Evolutionary conservation across 805 yeast genomes (phyloP).

Genomic region (Wickerhamiella musiphila): DNA sequence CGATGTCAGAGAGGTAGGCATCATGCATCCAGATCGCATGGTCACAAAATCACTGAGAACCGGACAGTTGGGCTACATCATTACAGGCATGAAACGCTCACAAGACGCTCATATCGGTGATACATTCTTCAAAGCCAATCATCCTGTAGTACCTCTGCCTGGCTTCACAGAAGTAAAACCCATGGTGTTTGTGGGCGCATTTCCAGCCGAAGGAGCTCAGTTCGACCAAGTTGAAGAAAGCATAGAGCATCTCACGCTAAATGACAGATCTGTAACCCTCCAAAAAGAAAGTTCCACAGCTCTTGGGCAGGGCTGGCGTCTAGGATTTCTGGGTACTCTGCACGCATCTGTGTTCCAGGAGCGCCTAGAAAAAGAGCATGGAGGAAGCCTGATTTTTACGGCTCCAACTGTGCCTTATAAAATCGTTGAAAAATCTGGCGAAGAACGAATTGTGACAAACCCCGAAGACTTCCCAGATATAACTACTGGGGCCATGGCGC

Average conservation of each 20-base stretch:
- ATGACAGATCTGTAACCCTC: slow-evolving; percentile 80
- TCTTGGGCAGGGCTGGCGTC: slow-evolving; percentile 92
- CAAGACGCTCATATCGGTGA: slow-evolving; percentile 84
- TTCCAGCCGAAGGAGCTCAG: slow-evolving; percentile 88
- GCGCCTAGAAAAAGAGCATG: slow-evolving; percentile 81
- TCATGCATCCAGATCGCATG: slow-evolving; percentile 80
- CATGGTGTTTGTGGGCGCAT: slow-evolving; percentile 97
- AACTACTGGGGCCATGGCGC: slow-evolving; percentile 25
- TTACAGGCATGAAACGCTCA: slow-evolving; percentile 87
- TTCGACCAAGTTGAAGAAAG: slow-evolving; percentile 81
- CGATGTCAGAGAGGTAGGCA: slow-evolving; percentile 84
- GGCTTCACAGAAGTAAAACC: slow-evolving; percentile 96
- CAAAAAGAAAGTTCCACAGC: slow-evolving; percentile 88
- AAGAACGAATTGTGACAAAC: slow-evolving; percentile 52
- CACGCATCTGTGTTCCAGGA: slow-evolving; percentile 94
- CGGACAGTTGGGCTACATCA: slow-evolving; percentile 88
- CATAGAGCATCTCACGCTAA: slow-evolving; percentile 70
- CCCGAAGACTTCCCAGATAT: slow-evolving; percentile 75
- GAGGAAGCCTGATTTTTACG: slow-evolving; percentile 78
- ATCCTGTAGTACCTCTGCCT: slow-evolving; percentile 57
- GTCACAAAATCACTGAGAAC: slow-evolving; percentile 49
- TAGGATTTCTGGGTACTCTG: slow-evolving; percentile 84
- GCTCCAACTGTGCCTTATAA: slow-evolving; percentile 94
- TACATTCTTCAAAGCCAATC: slow-evolving; percentile 44
- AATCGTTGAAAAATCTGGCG: slow-evolving; percentile 48